Base-by-base conservation (phyloP, 1,284 basidiomycete species). In the Paramarasmius palmivorus region DNA sequence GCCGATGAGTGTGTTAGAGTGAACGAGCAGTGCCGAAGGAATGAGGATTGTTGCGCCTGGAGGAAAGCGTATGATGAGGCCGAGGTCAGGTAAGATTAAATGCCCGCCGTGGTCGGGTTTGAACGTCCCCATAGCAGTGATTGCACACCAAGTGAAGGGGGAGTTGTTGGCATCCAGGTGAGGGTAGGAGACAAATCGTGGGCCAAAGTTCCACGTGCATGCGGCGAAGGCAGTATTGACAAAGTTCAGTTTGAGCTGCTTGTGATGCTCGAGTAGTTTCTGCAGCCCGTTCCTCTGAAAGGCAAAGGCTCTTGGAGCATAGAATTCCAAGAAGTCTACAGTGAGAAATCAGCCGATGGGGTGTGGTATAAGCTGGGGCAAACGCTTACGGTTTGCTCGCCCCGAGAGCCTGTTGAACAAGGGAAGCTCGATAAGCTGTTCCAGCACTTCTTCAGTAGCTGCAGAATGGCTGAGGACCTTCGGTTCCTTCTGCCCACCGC, bases 31-130 rank as follows among this genome's bases (percentile, higher is more conserved):
- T 2, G 52, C 51, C 2, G 55, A 57, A 15, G 46, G 51, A 26
- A 57, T 53, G 10, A 57, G 26, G 22, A 53, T 47, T n/a, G 39
- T 53, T 2, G 55, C 19, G 19, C 39, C 55, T n/a, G 47, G 39
- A 10, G 55, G 55, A 35, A 57, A 57, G 8, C 44, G 9, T 20
- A 57, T 38, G 22, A 57, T 36, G 19, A 57, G 2, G 2, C 38
- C 23, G 9, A 53, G 29, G 26, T 57, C 45, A 39, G 47, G 53
- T 10, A 53, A 34, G 26, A 57, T 44, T 1, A 57, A 20, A 14
- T 57, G 45, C 2, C 55, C 52, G 4, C 55, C 51, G 8, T 40
- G 34, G 3, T 25, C 19, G 22, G 47, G 34, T 19, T 53, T 36
- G 20, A 38, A 53, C n/a, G 29, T 19, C 2, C 55, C 55, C 2